These are phyloP conservation scores for Chlorella variabilis DNA, from an alignment of 163 green algal species.

Conservation along the genomic window DNA sequence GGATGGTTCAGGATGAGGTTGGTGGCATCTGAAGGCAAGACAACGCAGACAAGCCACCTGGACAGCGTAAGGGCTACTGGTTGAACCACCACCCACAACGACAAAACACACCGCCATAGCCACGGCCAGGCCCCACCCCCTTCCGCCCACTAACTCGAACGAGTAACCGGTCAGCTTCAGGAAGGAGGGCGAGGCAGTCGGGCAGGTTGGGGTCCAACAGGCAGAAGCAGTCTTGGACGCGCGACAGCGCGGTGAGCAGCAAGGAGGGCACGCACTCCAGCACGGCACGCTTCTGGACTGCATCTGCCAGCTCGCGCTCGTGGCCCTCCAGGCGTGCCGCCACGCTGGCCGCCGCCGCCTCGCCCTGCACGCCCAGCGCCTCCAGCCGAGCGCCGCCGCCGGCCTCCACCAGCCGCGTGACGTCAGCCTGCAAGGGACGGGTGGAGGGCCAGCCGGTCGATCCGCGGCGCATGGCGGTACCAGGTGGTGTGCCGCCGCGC, in stretches of 20 bases:
- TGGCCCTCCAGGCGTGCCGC: conserved; percentile 7
- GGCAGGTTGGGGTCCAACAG: conserved; percentile 93
- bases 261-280: conserved; percentile 27
- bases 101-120: not conserved
- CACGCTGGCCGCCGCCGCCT: not conserved
- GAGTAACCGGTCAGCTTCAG: conserved; percentile 87
- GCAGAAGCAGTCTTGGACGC: conserved; percentile 72
- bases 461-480: not conserved
- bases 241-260: conserved; percentile 32
- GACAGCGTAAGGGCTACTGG: no score
- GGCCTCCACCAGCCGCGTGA: conserved; percentile 67
- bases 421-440: conserved; percentile 61
- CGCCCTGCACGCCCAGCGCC: not conserved
- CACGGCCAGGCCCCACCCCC: no score
- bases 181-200: conserved; percentile 92
- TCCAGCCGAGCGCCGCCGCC: conserved; percentile 7
- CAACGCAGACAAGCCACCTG: no score
- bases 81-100: no score
- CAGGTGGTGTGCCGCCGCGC: not conserved
- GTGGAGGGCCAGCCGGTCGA: conserved; percentile 2
- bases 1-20: no score
- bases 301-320: not conserved
- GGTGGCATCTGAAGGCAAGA: no score
- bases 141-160: not conserved
- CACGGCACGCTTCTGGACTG: conserved; percentile 21